Conservation (phyloP, 495 filamentous ascomycete species). For the Aspergillus biplanus region DNA sequence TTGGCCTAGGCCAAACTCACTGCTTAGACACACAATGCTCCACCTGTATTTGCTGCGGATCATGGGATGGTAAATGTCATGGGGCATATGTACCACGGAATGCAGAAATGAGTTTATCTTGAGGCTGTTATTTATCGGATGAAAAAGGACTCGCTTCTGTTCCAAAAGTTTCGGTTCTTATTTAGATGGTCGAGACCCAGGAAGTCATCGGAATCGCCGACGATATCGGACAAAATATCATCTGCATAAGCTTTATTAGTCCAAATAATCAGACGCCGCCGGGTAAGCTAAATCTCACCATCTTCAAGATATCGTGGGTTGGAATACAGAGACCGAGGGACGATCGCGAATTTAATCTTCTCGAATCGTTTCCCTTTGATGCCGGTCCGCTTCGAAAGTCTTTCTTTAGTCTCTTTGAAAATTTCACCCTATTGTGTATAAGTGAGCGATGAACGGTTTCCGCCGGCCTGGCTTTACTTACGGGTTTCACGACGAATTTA, state of each 20-base stretch:
- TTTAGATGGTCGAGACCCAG: constrained; percentile 92
- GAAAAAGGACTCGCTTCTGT: constrained; percentile 65
- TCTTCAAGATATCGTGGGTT: constrained; percentile 83
- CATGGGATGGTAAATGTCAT: neutral
- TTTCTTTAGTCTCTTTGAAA: constrained; percentile 89
- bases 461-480: constrained; percentile 45
- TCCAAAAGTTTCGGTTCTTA: constrained; percentile 63
- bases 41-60: neutral
- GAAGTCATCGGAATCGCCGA: constrained; percentile 69
- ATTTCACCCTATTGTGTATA: constrained; percentile 65
- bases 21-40: neutral
- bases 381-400: constrained; percentile 84
- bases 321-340: constrained; percentile 69
- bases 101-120: constrained; percentile 4
- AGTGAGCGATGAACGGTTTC: constrained; percentile 19
- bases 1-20: neutral
- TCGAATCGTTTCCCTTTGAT: constrained; percentile 98
- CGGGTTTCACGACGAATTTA: constrained; percentile 82
- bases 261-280: neutral
- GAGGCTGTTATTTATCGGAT: constrained; percentile 56
- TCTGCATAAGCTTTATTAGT: constrained; percentile 53
- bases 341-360: constrained; percentile 94
- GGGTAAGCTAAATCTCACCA: constrained; percentile 59
- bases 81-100: neutral
- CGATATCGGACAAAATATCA: constrained; percentile 78